These are phyloP conservation scores for Calonectria pauciramosa DNA, from an alignment of 2,329 filamentous ascomycete species.

Conservation along the genomic window DNA sequence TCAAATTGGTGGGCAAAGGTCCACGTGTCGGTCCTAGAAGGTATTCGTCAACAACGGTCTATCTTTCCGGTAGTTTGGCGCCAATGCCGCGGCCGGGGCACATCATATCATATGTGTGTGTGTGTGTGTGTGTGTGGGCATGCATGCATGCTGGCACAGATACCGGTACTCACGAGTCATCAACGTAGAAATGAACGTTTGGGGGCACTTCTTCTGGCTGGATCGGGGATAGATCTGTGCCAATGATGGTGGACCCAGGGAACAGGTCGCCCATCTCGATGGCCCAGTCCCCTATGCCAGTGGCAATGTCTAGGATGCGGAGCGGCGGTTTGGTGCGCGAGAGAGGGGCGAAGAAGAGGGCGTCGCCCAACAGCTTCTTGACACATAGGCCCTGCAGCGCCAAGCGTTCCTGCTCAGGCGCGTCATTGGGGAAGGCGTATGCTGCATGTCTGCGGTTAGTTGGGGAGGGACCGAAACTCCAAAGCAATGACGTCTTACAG, in stretches of 20 bases:
- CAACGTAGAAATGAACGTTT: constrained; percentile 81
- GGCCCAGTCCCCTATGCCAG: constrained; percentile 68
- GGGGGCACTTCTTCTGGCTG: constrained; percentile 75
- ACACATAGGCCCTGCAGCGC: constrained; percentile 53
- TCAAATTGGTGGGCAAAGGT: constrained; percentile 66
- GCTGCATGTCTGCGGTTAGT: constrained; percentile 45
- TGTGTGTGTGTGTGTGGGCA: no score
- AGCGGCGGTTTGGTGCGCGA: constrained; percentile 48
- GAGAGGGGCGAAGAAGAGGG: constrained; percentile 56
- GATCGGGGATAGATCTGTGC: constrained; percentile 76
- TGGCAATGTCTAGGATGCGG: constrained; percentile 57
- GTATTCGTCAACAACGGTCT: constrained; percentile 40
- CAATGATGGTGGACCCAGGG: constrained; percentile 68
- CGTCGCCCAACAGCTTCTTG: constrained; percentile 52
- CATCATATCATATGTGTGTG: no score
- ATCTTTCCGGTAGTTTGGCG: neutral
- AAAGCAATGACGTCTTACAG: constrained; percentile 50
- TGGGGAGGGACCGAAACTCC: neutral
- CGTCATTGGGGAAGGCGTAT: constrained; percentile 60
- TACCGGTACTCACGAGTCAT: constrained; percentile 63
- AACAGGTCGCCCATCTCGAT: constrained; percentile 75
- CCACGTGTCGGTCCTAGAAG: constrained; percentile 57
- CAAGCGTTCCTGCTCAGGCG: constrained; percentile 55
- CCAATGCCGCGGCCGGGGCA: neutral
- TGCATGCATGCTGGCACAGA: neutral